Evolutionary conservation across 345 rosid species (phyloP), one percentile per base, ranked within the genome.

Genomic region (Moricandia arvensis): DNA sequence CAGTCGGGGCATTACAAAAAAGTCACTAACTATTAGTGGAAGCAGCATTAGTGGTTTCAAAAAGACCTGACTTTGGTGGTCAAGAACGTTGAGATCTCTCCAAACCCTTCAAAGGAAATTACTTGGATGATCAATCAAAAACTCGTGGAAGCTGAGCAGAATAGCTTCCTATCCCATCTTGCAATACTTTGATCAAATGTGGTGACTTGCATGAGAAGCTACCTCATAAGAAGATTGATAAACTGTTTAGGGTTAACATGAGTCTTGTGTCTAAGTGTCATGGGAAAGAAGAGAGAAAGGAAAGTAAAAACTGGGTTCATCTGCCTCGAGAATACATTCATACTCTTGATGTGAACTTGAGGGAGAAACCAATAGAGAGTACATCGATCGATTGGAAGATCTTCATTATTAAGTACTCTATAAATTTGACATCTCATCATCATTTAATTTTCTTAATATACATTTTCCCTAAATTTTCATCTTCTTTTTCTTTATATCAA

Each of bases 21-120:
- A n/a, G n/a, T n/a, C n/a, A n/a, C n/a, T n/a, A n/a, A n/a, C n/a
- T n/a, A n/a, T n/a, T n/a, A n/a, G n/a, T n/a, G n/a, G n/a, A n/a
- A n/a, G n/a, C 74, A 43, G 77, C 82, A 58, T 82, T 90, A 8
- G 86, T 84, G 65, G 85, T 75, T 79, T 87, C 95, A 59, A 83
- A 80, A 79, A 88, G 97, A 81, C 98, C 98, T 2, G 98, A 94
- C 80, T 76, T 80, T 30, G 97, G 98, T 35, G 98, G 98, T 45
- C 85, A 85, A 27, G 89, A 91, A 68, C 49, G 90, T 91, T 67
- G 97, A 90, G 55, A 94, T 91, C 63, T 83, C 89, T 51, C 97
- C 97, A 1, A 82, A 68, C 43, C 93, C 96, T 26, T 86, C 96
- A 24, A 91, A 86, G 59, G 97, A 94, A 73, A 73, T 87, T 43